Conservation (phyloP, 495 filamentous ascomycete genomes). For the Penicillium diatomitis region DNA sequence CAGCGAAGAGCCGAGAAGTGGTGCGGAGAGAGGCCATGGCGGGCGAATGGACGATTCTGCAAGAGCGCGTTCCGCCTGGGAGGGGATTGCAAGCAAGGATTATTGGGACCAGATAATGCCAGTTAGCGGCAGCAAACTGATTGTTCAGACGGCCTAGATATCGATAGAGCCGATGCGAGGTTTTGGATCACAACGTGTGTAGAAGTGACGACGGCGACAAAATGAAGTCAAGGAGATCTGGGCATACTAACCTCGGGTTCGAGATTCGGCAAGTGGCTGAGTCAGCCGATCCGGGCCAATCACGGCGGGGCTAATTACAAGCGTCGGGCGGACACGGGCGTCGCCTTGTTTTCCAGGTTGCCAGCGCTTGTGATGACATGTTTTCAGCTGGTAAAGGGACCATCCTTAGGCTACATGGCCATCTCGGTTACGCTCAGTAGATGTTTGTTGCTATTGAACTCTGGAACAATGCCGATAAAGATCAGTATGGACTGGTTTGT, state of each 20-base stretch:
- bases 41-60: constrained; percentile 6
- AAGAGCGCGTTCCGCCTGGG: neutral
- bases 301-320: constrained; percentile 32
- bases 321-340: constrained; percentile 40
- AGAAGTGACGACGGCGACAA: constrained; percentile 13
- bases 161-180: constrained; percentile 3
- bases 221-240: constrained; percentile 27
- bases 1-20: constrained; percentile 54
- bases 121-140: neutral
- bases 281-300: constrained; percentile 28
- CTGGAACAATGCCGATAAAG: too few species aligned
- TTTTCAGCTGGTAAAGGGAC: constrained; percentile 7
- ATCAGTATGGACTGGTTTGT: neutral
- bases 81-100: neutral
- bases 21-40: constrained; percentile 75
- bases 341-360: constrained; percentile 1
- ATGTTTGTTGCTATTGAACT: too few species aligned
- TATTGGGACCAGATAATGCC: neutral
- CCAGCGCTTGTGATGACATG: neutral
- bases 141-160: constrained; percentile 12
- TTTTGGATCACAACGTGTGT: constrained; percentile 7
- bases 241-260: constrained; percentile 36
- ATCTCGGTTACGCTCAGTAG: too few species aligned
- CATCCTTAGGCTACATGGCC: neutral
- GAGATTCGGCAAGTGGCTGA: constrained; percentile 28